These are phyloP conservation scores for Monascus ruber DNA, from an alignment of 2,329 filamentous ascomycete genomes.

Conservation along the genomic window DNA sequence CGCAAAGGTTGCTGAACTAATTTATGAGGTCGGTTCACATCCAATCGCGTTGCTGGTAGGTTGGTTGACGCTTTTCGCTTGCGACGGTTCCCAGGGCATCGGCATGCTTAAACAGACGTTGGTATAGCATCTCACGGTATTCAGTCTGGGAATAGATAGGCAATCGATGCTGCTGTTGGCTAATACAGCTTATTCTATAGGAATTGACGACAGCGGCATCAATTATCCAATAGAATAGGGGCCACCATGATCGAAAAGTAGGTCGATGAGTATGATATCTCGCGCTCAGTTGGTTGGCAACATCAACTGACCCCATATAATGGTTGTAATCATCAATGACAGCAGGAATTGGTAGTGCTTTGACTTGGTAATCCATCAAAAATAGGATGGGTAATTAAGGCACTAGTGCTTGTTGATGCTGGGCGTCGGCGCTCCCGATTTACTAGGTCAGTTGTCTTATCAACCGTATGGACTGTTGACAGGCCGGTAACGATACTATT, in stretches of 20 bases:
- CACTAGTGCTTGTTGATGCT: not conserved
- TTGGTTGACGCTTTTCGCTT: no score
- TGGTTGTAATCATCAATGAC: not conserved
- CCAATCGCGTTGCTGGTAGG: no score
- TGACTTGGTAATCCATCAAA: no score
- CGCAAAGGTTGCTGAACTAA: no score
- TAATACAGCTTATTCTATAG: not conserved
- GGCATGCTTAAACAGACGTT: conserved; percentile 14
- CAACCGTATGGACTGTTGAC: not conserved
- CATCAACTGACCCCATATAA: not conserved
- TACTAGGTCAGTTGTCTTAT: not conserved
- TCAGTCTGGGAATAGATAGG: not conserved
- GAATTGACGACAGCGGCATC: not conserved
- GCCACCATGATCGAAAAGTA: not conserved
- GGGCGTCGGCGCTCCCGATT: not conserved
- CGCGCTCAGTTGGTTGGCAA: not conserved
- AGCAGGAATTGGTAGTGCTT: no score
- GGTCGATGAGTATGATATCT: not conserved
- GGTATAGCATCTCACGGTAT: not conserved
- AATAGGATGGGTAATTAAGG: not conserved
- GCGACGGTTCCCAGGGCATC: no score
- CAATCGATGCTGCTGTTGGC: not conserved
- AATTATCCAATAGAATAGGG: not conserved
- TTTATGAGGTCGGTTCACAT: no score
- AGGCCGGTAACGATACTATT: not conserved